Percentiles rank a stretch among this genome's conserved stretches.
phyloP scores from a whole-genome alignment of 2,329 filamentous ascomycete genomes.

The Aspergillus phoenicis region DNA sequence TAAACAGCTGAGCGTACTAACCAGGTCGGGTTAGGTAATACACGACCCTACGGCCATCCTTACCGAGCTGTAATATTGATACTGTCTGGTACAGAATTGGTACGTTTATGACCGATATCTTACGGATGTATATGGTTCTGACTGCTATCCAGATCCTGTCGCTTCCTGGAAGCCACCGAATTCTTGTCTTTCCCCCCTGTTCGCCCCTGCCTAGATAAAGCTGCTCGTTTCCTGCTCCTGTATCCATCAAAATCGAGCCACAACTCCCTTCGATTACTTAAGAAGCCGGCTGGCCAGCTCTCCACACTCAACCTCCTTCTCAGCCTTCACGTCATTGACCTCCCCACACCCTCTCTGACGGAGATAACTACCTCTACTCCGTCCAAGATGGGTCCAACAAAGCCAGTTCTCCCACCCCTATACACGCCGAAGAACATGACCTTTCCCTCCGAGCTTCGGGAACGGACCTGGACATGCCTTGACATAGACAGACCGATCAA shows the following conservation, averaged over 20 bases:
- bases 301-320: background rate
- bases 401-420: conserved; percentile 42
- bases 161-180: background rate
- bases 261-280: background rate
- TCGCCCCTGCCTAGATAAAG: background rate
- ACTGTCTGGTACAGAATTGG: conserved; percentile 17
- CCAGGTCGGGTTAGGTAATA: conserved; percentile 2
- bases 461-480: conserved; percentile 57
- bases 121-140: background rate
- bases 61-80: conserved; percentile 5
- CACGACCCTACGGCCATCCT: background rate
- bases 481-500: conserved; percentile 65
- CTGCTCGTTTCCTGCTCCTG: background rate
- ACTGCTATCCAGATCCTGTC: conserved; percentile 1
- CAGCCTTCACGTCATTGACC: background rate
- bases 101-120: conserved; percentile 7
- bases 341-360: background rate
- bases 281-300: background rate
- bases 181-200: background rate
- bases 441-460: conserved; percentile 60
- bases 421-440: conserved; percentile 46
- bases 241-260: background rate
- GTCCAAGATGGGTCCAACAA: conserved; percentile 28
- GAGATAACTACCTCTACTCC: background rate
- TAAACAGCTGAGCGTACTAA: conserved; percentile 13